phyloP scores from a whole-genome alignment of 2,329 filamentous ascomycete genomes.

The Trematosphaeria pertusa region DNA sequence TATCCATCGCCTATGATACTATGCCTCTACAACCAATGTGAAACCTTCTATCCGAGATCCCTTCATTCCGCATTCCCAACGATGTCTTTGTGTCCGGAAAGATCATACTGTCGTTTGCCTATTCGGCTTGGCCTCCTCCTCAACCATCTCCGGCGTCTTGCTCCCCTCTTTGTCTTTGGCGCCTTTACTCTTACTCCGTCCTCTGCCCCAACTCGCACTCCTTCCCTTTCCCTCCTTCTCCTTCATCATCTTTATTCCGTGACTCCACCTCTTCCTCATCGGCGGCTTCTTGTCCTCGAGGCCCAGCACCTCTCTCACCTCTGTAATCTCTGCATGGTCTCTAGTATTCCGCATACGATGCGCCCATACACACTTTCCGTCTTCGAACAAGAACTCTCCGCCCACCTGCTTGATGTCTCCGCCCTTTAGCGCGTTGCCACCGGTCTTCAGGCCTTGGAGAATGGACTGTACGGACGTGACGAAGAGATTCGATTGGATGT shows the following conservation, averaged over 20 bases:
- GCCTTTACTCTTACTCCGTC: constrained; percentile 34
- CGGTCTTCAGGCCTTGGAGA: constrained; percentile 66
- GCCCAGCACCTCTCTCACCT: constrained; percentile 69
- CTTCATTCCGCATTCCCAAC: neutral
- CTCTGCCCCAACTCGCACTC: constrained; percentile 37
- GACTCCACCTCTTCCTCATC: constrained; percentile 43
- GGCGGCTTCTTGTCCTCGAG: constrained; percentile 37
- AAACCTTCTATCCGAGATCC: no score
- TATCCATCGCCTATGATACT: neutral
- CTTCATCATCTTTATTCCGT: constrained; percentile 35
- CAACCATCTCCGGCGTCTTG: constrained; percentile 27
- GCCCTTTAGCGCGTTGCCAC: constrained; percentile 65
- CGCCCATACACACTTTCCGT: constrained; percentile 76
- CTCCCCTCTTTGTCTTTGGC: constrained; percentile 25
- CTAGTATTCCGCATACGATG: constrained; percentile 81
- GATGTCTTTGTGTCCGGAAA: neutral
- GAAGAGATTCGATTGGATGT: constrained; percentile 63
- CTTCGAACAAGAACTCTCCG: constrained; percentile 80
- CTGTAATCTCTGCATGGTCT: constrained; percentile 76
- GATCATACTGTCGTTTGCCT: constrained; percentile 12
- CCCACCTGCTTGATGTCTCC: constrained; percentile 74
- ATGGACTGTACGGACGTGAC: constrained; percentile 60
- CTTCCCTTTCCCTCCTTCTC: constrained; percentile 23
- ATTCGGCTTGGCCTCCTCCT: constrained; percentile 25
- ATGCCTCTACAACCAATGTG: no score